Evolutionary conservation across 495 filamentous ascomycete species (phyloP), one percentile per base, ranked within the genome.

Genomic region (Xylaria castorea): DNA sequence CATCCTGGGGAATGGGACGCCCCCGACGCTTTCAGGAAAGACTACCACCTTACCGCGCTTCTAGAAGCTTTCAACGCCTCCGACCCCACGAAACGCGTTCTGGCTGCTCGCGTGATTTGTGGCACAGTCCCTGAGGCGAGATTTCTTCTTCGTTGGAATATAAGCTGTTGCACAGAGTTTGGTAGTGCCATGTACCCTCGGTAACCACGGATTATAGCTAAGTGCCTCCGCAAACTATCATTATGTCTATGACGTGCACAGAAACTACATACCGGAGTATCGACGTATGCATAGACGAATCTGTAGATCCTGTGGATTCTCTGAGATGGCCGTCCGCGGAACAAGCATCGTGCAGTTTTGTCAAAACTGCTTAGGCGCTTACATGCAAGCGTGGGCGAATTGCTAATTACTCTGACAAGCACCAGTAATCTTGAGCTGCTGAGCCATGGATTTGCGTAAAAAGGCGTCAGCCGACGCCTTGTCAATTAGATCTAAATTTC

Each of bases 1-100:
- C 42, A 36, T 65, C 60, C 71, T 38, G 68, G 62, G 68, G 36
- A 66, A 58, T 67, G 69, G 69, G 66, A 67, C 57, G 71, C 40
- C 50, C 32, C 75, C 71, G 71, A 73, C 34, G 65, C 55, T 67
- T 75, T 66, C 75, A 72, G 55, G 57, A 25, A 48, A 48, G 22
- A 36, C 36, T 57, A 14, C 38, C 48, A 5, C 40, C 40, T 51
- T 27, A 3, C 18, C 66, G 27, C 68, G 65, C 73, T 78, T 78
- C 77, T 72, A 78, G 77, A 78, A 78, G 73, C 34, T 71, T 78
- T 78, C 73, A 73, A 71, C 53, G 40, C 71, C 51, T 68, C 53
- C 60, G 66, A 76, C 77, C 73, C 57, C 57, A 60, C 70, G 66
- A 57, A 36, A 46, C n/a, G 42, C 63, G 76, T 73, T 74, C 55